Evolutionary conservation across 345 rosid species (phyloP), one percentile per base, ranked within the genome.

Genomic region (Tarenaya hassleriana): DNA sequence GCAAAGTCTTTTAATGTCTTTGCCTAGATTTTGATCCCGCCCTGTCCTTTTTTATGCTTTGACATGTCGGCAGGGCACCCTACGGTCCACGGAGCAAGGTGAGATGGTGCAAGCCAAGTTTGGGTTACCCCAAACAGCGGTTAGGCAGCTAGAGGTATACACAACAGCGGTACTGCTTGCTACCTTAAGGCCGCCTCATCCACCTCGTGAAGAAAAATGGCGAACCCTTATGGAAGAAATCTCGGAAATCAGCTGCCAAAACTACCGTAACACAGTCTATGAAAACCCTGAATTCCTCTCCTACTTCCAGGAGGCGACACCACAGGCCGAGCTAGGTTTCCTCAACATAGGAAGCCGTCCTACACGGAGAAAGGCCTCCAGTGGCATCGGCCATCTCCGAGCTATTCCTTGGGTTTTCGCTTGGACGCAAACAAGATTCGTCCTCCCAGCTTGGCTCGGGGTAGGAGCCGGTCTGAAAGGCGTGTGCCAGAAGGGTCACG

Each of bases 71-170:
- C 75, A 86, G 97, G 96, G 98, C 8, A 82, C 98, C 32, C 78
- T 91, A 20, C 74, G 98, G 47, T 91, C 98, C 4, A 91, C 98
- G 8, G 98, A 91, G 72, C 98, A 91, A 80, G 98, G 96, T 56
- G 98, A 91, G 76, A 91, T 91, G 98, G 96, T 91, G 58, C 96
- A 91, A 63, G 98, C 98, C 31, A 91, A 91, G 73, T 91, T 91
- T 66, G 98, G 98, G 41, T 72, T 91, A 66, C 88, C 98, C 19
- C 86, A 74, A 56, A 87, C 92, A 0, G 96, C 98, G 7, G 86
- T 87, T 32, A 80, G 98, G 43, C 98, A 91, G 59, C 74, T 91
- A 32, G 98, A 91, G 76, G 80, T 91, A 64, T 91, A 80, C 78
- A 91, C 98, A 52, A 91, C 96, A 7, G 96, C 98, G 4, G 98